Base-by-base conservation (phyloP, 1,284 basidiomycete genomes). In the Trametes sp. region DNA sequence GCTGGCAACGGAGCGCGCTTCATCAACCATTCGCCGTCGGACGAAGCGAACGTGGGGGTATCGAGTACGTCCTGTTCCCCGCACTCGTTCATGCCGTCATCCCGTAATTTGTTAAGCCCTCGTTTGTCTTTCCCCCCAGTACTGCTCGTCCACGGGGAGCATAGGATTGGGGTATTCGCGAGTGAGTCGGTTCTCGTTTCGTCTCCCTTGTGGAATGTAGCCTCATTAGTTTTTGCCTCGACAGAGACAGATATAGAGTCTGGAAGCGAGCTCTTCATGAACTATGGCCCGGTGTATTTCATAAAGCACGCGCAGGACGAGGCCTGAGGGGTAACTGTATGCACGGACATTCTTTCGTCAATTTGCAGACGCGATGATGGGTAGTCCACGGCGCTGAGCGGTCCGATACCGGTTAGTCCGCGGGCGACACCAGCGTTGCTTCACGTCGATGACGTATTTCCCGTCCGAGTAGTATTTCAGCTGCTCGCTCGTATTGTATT, bases 1-100 rank as follows among this genome's bases (percentile, higher is more conserved):
- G 69, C 78, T 2, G 87, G 86, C 0, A 88, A 88, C 69, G 78
- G 80, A 54, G 80, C 82, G 6, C 76, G 87, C 23, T 89, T 82
- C 66, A 75, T 89, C 31, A 89, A 89, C 62, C 83, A 88, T 56
- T 70, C 71, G 0, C 58, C 66, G 5, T 62, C 62, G 6, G 62
- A 65, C 4, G 52, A 65, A 10, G 74, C 74, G 1, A 87, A 87
- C 62, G 83, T 84, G 53, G 54, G 55, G 0, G 78, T 82, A 6
- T 57, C 13, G 21, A 64, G 86, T 86, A 63, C 59, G 78, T 65
- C 13, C 70, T 46, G 11, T 46, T 16, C 1, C 10, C 5, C 14
- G 13, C n/a, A 23, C 23, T 57, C 13, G 7, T 13, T n/a, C 16
- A n/a, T 33, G 35, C 38, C 11, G 3, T 4, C 9, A n/a, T 11